Evolutionary conservation across 495 filamentous ascomycete species (phyloP).

Genomic region (Cladorrhinum samala): DNA sequence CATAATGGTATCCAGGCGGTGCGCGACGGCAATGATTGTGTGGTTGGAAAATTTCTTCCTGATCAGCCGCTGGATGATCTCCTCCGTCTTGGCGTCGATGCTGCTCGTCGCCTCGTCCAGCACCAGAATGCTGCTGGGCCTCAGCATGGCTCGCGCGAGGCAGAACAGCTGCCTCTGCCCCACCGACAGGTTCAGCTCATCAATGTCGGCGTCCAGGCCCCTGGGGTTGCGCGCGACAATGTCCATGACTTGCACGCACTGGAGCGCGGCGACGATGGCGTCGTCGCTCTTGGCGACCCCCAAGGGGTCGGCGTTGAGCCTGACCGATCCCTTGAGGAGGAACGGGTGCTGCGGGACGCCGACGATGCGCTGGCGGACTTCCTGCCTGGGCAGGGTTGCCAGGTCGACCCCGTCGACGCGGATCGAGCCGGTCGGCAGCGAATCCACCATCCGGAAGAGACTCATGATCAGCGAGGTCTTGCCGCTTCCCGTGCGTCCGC

Average conservation of each 20-base stretch:
- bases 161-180: slow-evolving; percentile 60
- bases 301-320: slow-evolving; percentile 42
- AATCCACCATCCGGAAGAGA: slow-evolving; percentile 32
- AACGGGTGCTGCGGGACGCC: slow-evolving; percentile 42
- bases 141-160: slow-evolving; percentile 54
- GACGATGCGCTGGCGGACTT: slow-evolving; percentile 32
- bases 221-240: slow-evolving; percentile 33
- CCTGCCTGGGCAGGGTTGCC: slow-evolving; percentile 24
- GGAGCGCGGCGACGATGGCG: slow-evolving; percentile 30
- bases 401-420: slow-evolving; percentile 34
- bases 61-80: slow-evolving; percentile 23
- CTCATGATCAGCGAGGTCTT: slow-evolving; percentile 33
- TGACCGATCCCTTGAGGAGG: slow-evolving; percentile 39
- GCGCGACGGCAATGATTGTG: slow-evolving; percentile 41
- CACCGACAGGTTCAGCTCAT: slow-evolving; percentile 21
- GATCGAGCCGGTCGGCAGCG: slow-evolving; percentile 25
- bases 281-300: slow-evolving; percentile 27
- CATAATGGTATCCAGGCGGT: slow-evolving; percentile 36
- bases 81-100: slow-evolving; percentile 29
- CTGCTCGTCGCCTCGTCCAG: slow-evolving; percentile 30
- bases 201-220: slow-evolving; percentile 33
- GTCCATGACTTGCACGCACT: slow-evolving; percentile 34
- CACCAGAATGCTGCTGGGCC: slow-evolving; percentile 23
- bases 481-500: slow-evolving; percentile 35
- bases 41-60: slow-evolving; percentile 29